These are phyloP conservation scores for Cicer arietinum DNA, from an alignment of 306 rosid species.

Conservation along the genomic window DNA sequence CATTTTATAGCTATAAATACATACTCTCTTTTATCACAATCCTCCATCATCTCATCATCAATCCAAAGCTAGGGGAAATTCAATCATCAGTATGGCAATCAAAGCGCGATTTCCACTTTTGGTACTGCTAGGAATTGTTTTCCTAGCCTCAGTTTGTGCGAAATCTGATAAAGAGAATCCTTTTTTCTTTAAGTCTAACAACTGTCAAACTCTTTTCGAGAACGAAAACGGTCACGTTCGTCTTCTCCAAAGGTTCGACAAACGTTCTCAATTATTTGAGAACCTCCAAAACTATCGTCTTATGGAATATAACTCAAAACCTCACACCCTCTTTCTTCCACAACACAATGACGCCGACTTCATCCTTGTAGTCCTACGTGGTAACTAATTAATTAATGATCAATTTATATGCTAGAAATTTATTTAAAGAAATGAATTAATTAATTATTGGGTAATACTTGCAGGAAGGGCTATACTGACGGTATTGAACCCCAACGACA, in stretches of 20 bases:
- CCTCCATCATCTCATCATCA: neutral
- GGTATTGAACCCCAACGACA: neutral
- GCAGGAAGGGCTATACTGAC: slow-evolving; percentile 40
- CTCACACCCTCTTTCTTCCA: slow-evolving; percentile 41
- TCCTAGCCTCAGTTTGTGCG: slow-evolving; percentile 14
- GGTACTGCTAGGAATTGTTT: slow-evolving; percentile 31
- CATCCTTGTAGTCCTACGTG: slow-evolving; percentile 27
- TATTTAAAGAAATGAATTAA: neutral
- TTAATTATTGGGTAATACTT: neutral
- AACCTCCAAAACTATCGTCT: slow-evolving; percentile 13
- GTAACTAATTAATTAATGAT: neutral
- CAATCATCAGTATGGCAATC: neutral
- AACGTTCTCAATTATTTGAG: neutral
- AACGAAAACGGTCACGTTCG: slow-evolving; percentile 41
- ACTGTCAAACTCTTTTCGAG: neutral
- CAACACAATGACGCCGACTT: slow-evolving; percentile 43
- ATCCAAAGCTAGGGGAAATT: neutral
- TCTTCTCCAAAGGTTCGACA: slow-evolving; percentile 30
- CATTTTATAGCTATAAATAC: slow-evolving; percentile 26
- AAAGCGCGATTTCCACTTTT: slow-evolving; percentile 19
- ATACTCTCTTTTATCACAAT: no score
- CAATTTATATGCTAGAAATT: neutral
- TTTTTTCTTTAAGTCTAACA: neutral
- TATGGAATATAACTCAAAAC: slow-evolving; percentile 1
- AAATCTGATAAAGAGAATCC: slow-evolving; percentile 13